phyloP scores from a whole-genome alignment of 192 early-diverging fungal species.

The Coemansia sp. region DNA sequence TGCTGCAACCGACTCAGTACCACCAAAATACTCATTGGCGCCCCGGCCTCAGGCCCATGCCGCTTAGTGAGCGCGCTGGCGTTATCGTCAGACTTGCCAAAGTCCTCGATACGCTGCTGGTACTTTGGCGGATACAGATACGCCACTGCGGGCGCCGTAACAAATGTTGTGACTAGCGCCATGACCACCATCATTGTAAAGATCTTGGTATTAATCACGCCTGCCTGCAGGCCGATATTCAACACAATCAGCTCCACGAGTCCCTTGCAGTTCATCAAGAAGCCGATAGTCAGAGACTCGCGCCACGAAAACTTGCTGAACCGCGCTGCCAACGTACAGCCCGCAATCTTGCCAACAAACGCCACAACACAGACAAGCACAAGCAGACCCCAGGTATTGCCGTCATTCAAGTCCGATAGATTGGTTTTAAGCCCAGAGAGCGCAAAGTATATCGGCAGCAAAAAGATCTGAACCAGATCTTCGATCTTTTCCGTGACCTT shows the following conservation, averaged over 20 bases:
- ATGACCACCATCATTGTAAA: conserved; percentile 80
- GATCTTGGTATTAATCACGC: conserved; percentile 73
- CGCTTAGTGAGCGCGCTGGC: conserved; percentile 24
- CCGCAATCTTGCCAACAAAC: conserved; percentile 85
- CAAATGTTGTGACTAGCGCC: conserved; percentile 85
- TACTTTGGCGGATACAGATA: conserved; percentile 75
- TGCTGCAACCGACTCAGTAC: conserved; percentile 64
- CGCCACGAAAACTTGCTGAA: conserved; percentile 74
- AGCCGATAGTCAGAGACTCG: conserved; percentile 83
- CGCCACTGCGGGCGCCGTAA: conserved; percentile 79
- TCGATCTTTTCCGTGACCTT: conserved; percentile 92
- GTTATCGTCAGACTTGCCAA: conserved; percentile 18
- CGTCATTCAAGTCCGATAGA: conserved; percentile 72
- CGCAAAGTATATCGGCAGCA: conserved; percentile 93
- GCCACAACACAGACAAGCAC: conserved; percentile 77
- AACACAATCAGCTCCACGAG: conserved; percentile 95
- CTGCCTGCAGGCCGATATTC: conserved; percentile 87
- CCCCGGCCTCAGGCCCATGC: conserved; percentile 25
- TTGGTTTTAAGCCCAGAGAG: conserved; percentile 91
- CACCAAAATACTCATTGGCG: conserved; percentile 58
- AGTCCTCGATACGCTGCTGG: conserved; percentile 54
- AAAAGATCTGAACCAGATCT: conserved; percentile 82
- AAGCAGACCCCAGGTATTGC: conserved; percentile 74
- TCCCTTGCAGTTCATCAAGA: conserved; percentile 96
- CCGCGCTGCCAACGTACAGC: conserved; percentile 71